Conservation (phyloP, 2,329 filamentous ascomycete species). For the Calcarisporium arbuscula region DNA sequence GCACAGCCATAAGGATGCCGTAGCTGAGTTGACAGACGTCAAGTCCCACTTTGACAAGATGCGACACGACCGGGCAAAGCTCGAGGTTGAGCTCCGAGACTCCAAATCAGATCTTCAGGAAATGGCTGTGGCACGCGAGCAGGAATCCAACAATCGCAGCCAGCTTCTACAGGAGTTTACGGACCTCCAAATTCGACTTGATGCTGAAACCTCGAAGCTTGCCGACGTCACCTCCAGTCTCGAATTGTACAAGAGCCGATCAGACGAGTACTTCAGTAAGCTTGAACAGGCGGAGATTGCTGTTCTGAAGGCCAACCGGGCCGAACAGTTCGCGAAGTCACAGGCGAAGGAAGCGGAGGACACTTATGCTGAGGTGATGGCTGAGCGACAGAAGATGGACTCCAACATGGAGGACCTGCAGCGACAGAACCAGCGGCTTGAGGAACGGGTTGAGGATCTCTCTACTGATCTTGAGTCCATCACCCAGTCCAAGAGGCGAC, state of each 20-base stretch:
- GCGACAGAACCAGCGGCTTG: constrained; percentile 79
- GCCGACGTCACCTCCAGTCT: constrained; percentile 80
- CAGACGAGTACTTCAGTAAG: constrained; percentile 95
- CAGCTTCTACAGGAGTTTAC: constrained; percentile 89
- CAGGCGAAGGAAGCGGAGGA: constrained; percentile 90
- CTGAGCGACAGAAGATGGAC: constrained; percentile 88
- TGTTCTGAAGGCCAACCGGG: constrained; percentile 83
- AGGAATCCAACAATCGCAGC: constrained; percentile 79
- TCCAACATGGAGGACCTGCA: constrained; percentile 82
- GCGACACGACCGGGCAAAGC: constrained; percentile 68
- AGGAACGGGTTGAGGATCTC: constrained; percentile 86
- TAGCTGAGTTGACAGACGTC: constrained; percentile 78
- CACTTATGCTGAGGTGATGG: constrained; percentile 81
- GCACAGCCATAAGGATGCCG: constrained; percentile 76
- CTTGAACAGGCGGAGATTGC: constrained; percentile 95
- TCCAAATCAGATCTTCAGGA: constrained; percentile 78
- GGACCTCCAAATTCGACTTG: constrained; percentile 87
- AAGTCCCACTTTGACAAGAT: constrained; percentile 84
- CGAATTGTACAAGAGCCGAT: constrained; percentile 81
- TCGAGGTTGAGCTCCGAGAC: constrained; percentile 86
- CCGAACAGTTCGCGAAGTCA: constrained; percentile 88
- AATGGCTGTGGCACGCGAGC: constrained; percentile 69
- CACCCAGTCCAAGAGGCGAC: constrained; percentile 82
- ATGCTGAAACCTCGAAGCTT: constrained; percentile 79
- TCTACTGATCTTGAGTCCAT: constrained; percentile 83